Base-by-base conservation (phyloP, 2,329 filamentous ascomycete genomes). In the Monilinia vaccinii-corymbosi region DNA sequence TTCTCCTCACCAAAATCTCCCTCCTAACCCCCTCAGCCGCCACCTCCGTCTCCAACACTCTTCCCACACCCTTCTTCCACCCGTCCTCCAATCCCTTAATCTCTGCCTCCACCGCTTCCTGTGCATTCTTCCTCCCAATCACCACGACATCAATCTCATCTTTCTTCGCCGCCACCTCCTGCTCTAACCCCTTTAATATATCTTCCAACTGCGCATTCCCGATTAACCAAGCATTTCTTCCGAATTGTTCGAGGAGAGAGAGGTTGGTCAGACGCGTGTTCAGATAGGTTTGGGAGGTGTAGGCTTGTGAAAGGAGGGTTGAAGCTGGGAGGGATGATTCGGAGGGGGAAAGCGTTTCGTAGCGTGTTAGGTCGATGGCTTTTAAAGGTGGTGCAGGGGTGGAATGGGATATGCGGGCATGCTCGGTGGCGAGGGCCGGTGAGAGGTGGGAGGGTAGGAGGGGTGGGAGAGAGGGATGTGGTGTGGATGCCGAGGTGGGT, bases 171-270 rank as follows among this genome's bases (percentile, higher is more conserved):
- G 84, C 85, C 53, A 97, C 78, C 68, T 96, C 91, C 48, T 78
- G 78, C 78, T 97, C 93, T 31, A 95, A 70, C 14, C 73, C 73
- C 55, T 80, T 79, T 56, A 95, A 74, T 46, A 90, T 81, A 47
- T 83, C 82, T 75, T 97, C 93, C 23, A 91, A 74, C 66, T 89
- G 84, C 67, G 86, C 83, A 73, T 99, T 99, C 7, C 84, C 84
- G 10, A 96, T 81, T 59, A 99, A 79, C 93, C 94, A 97, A 11
- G 90, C 87, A 73, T 96, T 96, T 75, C 90, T 90, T 66, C 93
- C 94, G 46, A 66, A 71, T 21, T 62, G 61, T 34, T 68, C 64
- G 3, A 72, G 63, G 11, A 70, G 52, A 4, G 60, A 62, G 4
- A 72, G 62, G 36, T 70, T 69, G 2, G 64, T 63, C 11, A 61